Percentiles rank a stretch among this genome's conserved stretches.
Conservation (phyloP, 2,329 filamentous ascomycete genomes). For the Acrodontium crateriforme region DNA sequence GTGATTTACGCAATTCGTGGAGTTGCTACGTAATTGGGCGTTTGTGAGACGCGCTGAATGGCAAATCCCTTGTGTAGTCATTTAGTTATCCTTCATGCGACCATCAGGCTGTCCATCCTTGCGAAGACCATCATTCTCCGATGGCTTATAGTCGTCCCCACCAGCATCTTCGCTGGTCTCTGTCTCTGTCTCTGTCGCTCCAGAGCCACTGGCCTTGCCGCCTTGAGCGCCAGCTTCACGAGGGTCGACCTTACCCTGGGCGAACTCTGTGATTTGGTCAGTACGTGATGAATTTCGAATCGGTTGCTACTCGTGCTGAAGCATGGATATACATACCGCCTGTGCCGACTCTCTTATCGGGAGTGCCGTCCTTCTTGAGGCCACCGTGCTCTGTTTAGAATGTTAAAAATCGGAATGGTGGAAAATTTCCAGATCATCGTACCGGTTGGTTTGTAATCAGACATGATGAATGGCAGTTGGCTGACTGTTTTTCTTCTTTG, state of each 20-base stretch:
- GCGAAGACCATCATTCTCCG: conserved; percentile 30
- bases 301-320: not conserved
- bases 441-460: conserved; percentile 25
- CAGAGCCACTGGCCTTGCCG: conserved; percentile 18
- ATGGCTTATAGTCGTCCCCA: too few relatives aligned
- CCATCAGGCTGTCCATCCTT: conserved; percentile 30
- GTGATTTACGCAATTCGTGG: too few relatives aligned
- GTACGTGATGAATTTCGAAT: not conserved
- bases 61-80: too few relatives aligned
- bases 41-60: too few relatives aligned
- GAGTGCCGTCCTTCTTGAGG: conserved; percentile 29
- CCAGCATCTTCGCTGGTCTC: too few relatives aligned
- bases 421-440: not conserved
- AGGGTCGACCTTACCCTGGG: conserved; percentile 29
- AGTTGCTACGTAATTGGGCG: too few relatives aligned
- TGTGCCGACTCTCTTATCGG: conserved; percentile 28
- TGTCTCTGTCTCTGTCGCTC: too few relatives aligned
- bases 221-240: conserved; percentile 28
- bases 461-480: conserved; percentile 20
- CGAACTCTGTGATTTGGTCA: conserved; percentile 19
- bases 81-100: too few relatives aligned
- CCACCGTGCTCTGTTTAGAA: conserved; percentile 26
- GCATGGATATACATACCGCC: conserved; percentile 12
- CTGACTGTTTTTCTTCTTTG: too few relatives aligned
- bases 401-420: conserved; percentile 1